Evolutionary conservation across 495 filamentous ascomycete genomes (phyloP).

Genomic region (Margaritispora aquatica): DNA sequence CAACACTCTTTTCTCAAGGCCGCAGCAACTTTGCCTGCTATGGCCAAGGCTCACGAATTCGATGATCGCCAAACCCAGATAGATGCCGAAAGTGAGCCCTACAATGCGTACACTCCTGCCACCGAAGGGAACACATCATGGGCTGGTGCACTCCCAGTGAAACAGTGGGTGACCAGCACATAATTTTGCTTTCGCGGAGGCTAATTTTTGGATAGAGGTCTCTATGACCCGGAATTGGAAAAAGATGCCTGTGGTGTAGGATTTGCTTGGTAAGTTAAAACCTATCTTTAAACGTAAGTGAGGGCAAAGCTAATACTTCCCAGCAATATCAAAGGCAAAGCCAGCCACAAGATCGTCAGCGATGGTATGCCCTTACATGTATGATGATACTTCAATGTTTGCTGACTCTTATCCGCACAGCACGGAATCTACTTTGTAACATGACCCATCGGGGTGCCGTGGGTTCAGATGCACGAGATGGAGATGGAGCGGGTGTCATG

Average conservation of each 20-base stretch:
- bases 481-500: slow-evolving; percentile 98
- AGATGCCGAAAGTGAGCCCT: slow-evolving; percentile 44
- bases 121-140: slow-evolving; percentile 72
- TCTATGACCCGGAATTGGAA: slow-evolving; percentile 93
- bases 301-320: slow-evolving; percentile 4
- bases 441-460: slow-evolving; percentile 99
- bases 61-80: slow-evolving; percentile 48
- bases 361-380: slow-evolving; percentile 66
- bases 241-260: slow-evolving; percentile 99
- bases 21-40: slow-evolving; percentile 42
- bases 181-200: background rate
- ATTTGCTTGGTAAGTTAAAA: slow-evolving; percentile 81
- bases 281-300: background rate
- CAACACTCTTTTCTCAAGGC: slow-evolving; percentile 8
- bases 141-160: slow-evolving; percentile 90
- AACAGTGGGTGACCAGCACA: slow-evolving; percentile 53
- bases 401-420: slow-evolving; percentile 35
- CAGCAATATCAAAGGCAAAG: slow-evolving; percentile 94
- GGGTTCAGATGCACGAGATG: slow-evolving; percentile 94
- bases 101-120: slow-evolving; percentile 70
- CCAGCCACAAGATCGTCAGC: slow-evolving; percentile 98
- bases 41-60: slow-evolving; percentile 49
- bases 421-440: slow-evolving; percentile 93
- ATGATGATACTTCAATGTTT: background rate
- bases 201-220: slow-evolving; percentile 44